Base-by-base conservation (phyloP, 331 rosid genomes). In the Malus hybrid region DNA sequence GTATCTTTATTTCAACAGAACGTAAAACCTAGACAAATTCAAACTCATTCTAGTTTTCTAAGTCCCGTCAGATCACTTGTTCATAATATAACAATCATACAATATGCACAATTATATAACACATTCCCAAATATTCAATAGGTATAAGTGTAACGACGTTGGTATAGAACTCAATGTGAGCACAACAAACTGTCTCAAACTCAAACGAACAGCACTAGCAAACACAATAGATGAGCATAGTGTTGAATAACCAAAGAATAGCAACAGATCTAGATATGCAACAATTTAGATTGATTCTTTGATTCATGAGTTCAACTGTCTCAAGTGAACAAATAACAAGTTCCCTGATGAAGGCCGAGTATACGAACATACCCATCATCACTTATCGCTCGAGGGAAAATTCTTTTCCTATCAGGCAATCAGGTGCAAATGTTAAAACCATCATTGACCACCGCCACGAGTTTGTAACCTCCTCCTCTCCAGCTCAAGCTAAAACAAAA, bases 381-480 rank as follows among this genome's bases (percentile, higher is more conserved):
- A 52, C 74, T 78, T 60, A 60, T 77, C 82, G 65, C 73, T 33
- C 73, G 33, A 77, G 63, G 53, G 56, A 71, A 20, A 69, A 36
- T 24, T 60, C 69, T 72, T 77, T 73, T 79, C 79, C 42, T 28
- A 36, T 78, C 75, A 71, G 79, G 72, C 76, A 61, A 29, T 26
- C 50, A 73, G 78, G 44, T 71, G 77, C 72, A 80, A 75, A 66
- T 18, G 14, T 20, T 34, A 53, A 53, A 84, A 70, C 83, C 76
- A 50, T 85, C 78, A 90, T 79, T 81, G 93, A 75, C 90, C 88
- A 78, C 85, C 68, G 66, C 78, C 64, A 63, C 93, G 97, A 78
- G 82, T 81, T 72, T 89, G 97, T 83, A 93, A 78, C 86, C 94
- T 92, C 86, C 89, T 91, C 87, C 93, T 89, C 87, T 89, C 97